phyloP scores from a whole-genome alignment of 345 rosid species.

The Hibiscus syriacus region DNA sequence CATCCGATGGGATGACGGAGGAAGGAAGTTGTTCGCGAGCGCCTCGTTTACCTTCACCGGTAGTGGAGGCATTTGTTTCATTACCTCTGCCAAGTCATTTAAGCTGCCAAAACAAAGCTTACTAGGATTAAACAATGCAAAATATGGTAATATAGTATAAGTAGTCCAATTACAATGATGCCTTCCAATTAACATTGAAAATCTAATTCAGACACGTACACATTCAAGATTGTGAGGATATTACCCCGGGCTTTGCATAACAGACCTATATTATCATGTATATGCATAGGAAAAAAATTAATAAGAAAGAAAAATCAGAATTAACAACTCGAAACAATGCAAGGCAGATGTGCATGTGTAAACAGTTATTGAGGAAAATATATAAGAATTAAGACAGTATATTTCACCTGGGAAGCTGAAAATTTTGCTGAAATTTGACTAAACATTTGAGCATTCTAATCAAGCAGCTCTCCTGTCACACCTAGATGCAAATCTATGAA shows the following conservation, averaged over 20 bases:
- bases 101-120: too few relatives aligned
- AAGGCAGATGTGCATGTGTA: neutral
- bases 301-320: neutral
- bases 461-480: constrained; percentile 64
- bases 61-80: too few relatives aligned
- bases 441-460: constrained; percentile 66
- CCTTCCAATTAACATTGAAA: too few relatives aligned
- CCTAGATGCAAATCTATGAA: constrained; percentile 17
- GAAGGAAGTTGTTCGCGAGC: too few relatives aligned
- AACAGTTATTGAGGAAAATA: neutral
- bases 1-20: too few relatives aligned
- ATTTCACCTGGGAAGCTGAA: constrained; percentile 56
- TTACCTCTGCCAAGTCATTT: too few relatives aligned
- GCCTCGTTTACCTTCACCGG: too few relatives aligned
- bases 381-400: too few relatives aligned
- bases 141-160: too few relatives aligned
- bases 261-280: constrained; percentile 54
- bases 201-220: constrained; percentile 32
- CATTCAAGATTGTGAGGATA: constrained; percentile 59
- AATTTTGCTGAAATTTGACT: constrained; percentile 65
- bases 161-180: too few relatives aligned
- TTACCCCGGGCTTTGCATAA: constrained; percentile 62
- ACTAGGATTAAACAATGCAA: too few relatives aligned
- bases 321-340: neutral
- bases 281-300: constrained; percentile 30